Evolutionary conservation across 305 asterid genomes (phyloP).

Genomic region (Solanum aculeatissimum): DNA sequence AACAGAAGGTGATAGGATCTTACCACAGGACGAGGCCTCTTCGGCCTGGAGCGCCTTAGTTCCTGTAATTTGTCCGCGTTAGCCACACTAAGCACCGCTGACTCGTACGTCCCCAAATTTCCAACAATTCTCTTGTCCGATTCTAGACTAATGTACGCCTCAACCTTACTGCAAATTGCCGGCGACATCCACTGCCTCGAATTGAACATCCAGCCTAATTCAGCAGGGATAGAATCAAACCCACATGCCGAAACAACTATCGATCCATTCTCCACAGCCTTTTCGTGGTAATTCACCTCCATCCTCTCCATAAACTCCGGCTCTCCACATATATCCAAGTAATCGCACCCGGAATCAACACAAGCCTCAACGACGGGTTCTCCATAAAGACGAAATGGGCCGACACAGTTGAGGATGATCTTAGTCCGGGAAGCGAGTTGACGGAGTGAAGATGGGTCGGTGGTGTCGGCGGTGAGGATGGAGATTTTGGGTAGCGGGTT

Average conservation of each 20-base stretch:
- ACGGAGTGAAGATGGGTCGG: constrained; percentile 32
- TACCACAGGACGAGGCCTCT: constrained; percentile 56
- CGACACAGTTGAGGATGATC: constrained; percentile 64
- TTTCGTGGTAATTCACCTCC: constrained; percentile 52
- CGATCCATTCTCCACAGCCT: constrained; percentile 52
- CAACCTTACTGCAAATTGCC: constrained; percentile 38
- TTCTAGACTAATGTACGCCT: constrained; percentile 72
- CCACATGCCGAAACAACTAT: constrained; percentile 81
- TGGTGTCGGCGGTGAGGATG: constrained; percentile 56
- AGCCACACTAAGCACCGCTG: constrained; percentile 81
- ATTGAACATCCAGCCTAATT: constrained; percentile 59
- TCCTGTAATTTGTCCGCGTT: constrained; percentile 41
- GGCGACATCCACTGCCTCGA: constrained; percentile 55
- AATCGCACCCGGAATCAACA: constrained; percentile 75
- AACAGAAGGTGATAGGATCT: not conserved
- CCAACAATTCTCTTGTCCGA: constrained; percentile 57
- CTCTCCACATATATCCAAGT: constrained; percentile 74
- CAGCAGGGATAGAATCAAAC: constrained; percentile 83
- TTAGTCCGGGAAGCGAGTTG: constrained; percentile 48
- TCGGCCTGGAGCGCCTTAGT: constrained; percentile 55
- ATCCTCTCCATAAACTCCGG: constrained; percentile 86
- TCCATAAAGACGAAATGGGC: constrained; percentile 85
- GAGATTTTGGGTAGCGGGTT: constrained; percentile 30
- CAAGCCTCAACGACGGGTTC: constrained; percentile 73
- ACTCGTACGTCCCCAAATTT: constrained; percentile 66